Percentiles rank a stretch among this genome's conserved stretches.
phyloP scores from a whole-genome alignment of 108 stramenopile genomes.

The Nitzschia inconspicua region DNA sequence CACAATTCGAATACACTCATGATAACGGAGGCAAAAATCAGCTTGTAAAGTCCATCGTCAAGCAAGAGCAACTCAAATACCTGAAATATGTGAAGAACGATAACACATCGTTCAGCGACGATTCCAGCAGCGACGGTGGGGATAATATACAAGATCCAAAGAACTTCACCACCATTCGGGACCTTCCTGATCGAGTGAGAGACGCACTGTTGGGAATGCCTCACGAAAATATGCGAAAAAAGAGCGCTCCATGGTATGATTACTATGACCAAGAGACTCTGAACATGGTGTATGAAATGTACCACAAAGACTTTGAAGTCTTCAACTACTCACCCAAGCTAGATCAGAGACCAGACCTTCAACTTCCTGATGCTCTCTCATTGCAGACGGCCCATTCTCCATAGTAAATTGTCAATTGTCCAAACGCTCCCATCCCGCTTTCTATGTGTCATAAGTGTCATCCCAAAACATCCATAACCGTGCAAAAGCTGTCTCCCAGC shows the following conservation, averaged over 20 bases:
- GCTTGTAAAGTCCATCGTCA: constrained; percentile 48
- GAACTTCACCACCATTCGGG: background rate
- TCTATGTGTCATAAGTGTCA: too few relatives aligned
- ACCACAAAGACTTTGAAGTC: constrained; percentile 52
- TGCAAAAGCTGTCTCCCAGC: too few relatives aligned
- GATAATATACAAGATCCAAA: constrained; percentile 20
- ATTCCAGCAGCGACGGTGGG: background rate
- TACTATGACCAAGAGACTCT: constrained; percentile 58
- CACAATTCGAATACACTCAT: constrained; percentile 62
- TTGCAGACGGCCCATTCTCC: too few relatives aligned
- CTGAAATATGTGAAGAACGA: constrained; percentile 23
- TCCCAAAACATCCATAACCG: too few relatives aligned
- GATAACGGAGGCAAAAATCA: constrained; percentile 27
- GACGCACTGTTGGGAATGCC: constrained; percentile 52
- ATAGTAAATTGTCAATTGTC: too few relatives aligned
- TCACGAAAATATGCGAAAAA: constrained; percentile 39
- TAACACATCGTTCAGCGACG: background rate
- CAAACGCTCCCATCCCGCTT: too few relatives aligned
- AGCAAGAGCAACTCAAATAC: constrained; percentile 57
- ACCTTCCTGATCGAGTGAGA: constrained; percentile 39
- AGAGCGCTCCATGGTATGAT: constrained; percentile 47
- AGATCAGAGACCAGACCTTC: constrained; percentile 40
- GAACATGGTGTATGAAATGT: constrained; percentile 60
- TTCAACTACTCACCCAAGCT: constrained; percentile 43
- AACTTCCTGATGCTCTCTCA: too few relatives aligned